Percentiles rank a stretch among this genome's conserved stretches.
These are phyloP conservation scores for Hawksworthiomyces lignivorus DNA, from an alignment of 2,329 filamentous ascomycete genomes.

Conservation along the genomic window DNA sequence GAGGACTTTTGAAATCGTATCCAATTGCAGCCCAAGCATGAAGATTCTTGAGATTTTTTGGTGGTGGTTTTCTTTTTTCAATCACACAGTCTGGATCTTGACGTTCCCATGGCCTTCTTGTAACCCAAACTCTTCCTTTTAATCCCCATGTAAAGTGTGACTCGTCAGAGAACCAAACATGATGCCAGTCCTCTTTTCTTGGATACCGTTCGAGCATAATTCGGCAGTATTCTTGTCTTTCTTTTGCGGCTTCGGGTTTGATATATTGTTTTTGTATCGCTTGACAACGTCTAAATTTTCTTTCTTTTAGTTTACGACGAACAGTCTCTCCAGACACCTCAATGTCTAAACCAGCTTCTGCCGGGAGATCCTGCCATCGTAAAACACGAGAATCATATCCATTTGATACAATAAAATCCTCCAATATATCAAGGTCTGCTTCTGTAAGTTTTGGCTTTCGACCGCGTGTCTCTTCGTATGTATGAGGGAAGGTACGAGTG, in stretches of 20 bases:
- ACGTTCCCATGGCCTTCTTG: not conserved
- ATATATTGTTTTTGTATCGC: not conserved
- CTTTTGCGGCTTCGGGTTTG: not conserved
- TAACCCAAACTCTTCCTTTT: not conserved
- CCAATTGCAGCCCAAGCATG: not conserved
- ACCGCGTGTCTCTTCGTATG: not conserved
- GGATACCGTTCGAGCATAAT: not conserved
- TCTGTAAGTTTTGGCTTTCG: not conserved
- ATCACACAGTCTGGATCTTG: not conserved
- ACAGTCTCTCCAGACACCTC: conserved; percentile 1
- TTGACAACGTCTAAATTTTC: not conserved
- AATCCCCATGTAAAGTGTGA: not conserved
- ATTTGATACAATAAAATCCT: not conserved
- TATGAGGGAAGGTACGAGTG: not conserved
- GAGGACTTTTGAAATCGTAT: not conserved
- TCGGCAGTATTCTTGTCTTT: not conserved
- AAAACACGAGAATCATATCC: not conserved
- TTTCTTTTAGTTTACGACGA: not conserved
- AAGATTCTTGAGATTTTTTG: not conserved
- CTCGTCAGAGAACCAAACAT: not conserved
- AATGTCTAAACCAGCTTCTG: not conserved
- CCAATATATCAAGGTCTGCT: not conserved
- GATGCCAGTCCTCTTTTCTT: not conserved
- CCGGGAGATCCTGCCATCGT: not conserved
- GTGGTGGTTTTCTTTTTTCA: not conserved